These are phyloP conservation scores for Nidularia pulvinata DNA, from an alignment of 768 basidiomycete genomes.

Conservation along the genomic window DNA sequence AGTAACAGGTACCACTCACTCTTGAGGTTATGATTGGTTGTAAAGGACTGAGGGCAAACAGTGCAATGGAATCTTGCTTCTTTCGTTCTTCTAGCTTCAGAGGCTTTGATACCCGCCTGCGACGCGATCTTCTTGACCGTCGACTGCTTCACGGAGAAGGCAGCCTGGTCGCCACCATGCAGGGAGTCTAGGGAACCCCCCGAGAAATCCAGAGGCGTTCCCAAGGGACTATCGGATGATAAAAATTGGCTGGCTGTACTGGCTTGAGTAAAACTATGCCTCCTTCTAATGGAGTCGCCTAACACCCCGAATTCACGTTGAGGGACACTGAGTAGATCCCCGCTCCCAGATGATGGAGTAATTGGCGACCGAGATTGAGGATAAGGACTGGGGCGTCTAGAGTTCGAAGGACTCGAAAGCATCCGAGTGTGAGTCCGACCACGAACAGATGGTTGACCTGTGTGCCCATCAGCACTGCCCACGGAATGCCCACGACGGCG, in stretches of 20 bases:
- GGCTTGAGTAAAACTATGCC: background rate
- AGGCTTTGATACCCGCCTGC: slow-evolving; percentile 10
- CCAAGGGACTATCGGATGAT: background rate
- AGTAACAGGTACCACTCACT: slow-evolving; percentile 13
- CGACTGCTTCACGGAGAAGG: no score
- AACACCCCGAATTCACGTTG: background rate
- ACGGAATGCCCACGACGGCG: background rate
- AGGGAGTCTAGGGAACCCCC: no score
- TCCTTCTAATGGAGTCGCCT: background rate
- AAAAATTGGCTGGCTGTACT: background rate
- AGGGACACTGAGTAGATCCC: background rate
- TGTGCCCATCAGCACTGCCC: background rate
- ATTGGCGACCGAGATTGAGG: background rate
- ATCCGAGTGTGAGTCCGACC: background rate
- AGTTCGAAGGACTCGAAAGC: background rate
- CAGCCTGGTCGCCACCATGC: no score
- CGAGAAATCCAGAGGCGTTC: no score
- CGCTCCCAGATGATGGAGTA: background rate
- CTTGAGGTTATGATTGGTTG: slow-evolving; percentile 20
- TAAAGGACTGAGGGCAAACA: slow-evolving; percentile 17
- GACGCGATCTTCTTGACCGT: slow-evolving; percentile 7
- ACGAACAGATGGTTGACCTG: background rate
- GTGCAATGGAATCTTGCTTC: slow-evolving; percentile 16
- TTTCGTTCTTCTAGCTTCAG: slow-evolving; percentile 11
- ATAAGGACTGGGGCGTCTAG: background rate